Evolutionary conservation across 2,329 filamentous ascomycete species (phyloP), one percentile per base, ranked within the genome.

Genomic region (Truncatella angustata): DNA sequence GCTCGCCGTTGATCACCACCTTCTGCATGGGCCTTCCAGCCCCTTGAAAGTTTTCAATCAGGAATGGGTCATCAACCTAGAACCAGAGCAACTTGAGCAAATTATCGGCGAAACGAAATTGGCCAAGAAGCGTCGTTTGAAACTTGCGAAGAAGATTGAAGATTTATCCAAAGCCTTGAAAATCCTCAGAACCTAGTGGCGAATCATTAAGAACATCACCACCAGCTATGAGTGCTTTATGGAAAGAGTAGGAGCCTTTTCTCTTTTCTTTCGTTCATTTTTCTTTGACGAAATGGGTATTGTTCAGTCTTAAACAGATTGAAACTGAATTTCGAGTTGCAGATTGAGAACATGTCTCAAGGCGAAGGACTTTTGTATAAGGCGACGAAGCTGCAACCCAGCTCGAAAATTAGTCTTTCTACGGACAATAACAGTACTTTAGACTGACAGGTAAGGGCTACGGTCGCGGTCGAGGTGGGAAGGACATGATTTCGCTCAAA

Each of bases 1-100:
- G 2, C 66, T 67, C 24, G 66, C 60, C 0, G 63, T 71, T 5
- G 59, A 61, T 35, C 55, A 64, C 40, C 37, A 46, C 4, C 60
- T 70, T 1, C 47, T 71, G 1, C 47, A 49, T 18, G 66, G 66
- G 0, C 51, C 57, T 0, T 32, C 52, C 0, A 66, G 62, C 3
- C 67, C 67, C 1, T 57, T 70, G 12, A 36, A 28, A 0, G 55
- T 68, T 11, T 66, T 70, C 28, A 61, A 54, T 11, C 61, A 66
- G 30, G 53, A 67, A 2, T 69, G 66, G 65, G 67, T 69, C 5
- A 55, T 65, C 14, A 23, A 55, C 0, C 50, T 70, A 34, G 48
- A 55, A 1, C 6, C 54, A 0, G 57, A 60, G 0, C 32, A 61
- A 50, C 59, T 70, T 1, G 49, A 58, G 11, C 49, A 44, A 9